Percentiles rank a stretch among this genome's conserved stretches.
Evolutionary conservation across 2,329 filamentous ascomycete species (phyloP).

Genomic region (Ophiostoma himal-ulmi): DNA sequence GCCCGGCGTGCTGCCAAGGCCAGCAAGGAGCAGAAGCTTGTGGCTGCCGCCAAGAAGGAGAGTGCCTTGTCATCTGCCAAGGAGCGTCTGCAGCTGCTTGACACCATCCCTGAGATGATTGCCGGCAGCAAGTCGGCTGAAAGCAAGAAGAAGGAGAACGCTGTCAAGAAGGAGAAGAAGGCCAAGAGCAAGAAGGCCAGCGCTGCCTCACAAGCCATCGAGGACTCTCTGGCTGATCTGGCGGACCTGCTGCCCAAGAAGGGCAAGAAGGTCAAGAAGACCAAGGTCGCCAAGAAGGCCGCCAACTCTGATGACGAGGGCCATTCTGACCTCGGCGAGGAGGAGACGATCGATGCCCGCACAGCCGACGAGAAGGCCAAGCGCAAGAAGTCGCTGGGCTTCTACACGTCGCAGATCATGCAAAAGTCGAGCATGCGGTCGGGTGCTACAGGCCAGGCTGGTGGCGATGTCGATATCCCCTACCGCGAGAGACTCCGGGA

Average conservation of each 20-base stretch:
- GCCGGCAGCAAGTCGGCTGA: constrained; percentile 11
- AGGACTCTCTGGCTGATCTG: constrained; percentile 65
- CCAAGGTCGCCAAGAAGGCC: constrained; percentile 39
- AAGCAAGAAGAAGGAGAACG: constrained; percentile 29
- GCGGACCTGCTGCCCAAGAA: constrained; percentile 52
- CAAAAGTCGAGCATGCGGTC: constrained; percentile 87
- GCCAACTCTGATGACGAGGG: constrained; percentile 35
- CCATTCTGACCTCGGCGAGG: constrained; percentile 90
- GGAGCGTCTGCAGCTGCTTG: constrained; percentile 11
- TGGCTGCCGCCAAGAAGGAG: constrained; percentile 28
- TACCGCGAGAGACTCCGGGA: constrained; percentile 85
- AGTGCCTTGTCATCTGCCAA: not conserved
- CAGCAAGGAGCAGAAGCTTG: constrained; percentile 5
- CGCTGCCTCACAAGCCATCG: constrained; percentile 52
- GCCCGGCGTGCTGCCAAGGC: constrained; percentile 29
- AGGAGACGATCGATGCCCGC: constrained; percentile 68
- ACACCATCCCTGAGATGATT: not conserved
- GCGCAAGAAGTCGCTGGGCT: constrained; percentile 86
- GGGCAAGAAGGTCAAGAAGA: constrained; percentile 35
- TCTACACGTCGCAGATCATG: constrained; percentile 96
- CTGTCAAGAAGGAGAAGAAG: constrained; percentile 29
- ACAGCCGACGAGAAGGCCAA: constrained; percentile 81
- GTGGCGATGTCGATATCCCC: constrained; percentile 77
- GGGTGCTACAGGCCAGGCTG: constrained; percentile 64
- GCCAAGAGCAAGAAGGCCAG: constrained; percentile 37